Evolutionary conservation across 192 early-diverging fungal species (phyloP).

Genomic region (Rhizophagus prolifer): DNA sequence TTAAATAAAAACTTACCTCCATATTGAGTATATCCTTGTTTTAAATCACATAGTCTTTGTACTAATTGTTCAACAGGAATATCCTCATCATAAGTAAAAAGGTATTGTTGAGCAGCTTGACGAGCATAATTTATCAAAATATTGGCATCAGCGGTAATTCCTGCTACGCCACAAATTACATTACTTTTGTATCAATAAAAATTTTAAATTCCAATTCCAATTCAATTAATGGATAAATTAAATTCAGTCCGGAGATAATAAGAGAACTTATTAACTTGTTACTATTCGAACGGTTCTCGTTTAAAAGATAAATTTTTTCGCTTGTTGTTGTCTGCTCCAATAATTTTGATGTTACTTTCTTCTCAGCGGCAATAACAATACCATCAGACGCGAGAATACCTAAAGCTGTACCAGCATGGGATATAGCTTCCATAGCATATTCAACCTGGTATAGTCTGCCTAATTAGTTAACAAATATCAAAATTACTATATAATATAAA

Average conservation of each 20-base stretch:
- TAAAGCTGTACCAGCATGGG: constrained; percentile 91
- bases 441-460: constrained; percentile 99
- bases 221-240: not conserved
- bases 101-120: constrained; percentile 83
- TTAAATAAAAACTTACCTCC: constrained; percentile 52
- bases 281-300: constrained; percentile 51
- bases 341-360: constrained; percentile 90
- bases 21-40: constrained; percentile 99
- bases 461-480: constrained; percentile 33
- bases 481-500: not conserved
- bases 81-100: constrained; percentile 82
- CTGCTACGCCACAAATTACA: constrained; percentile 93
- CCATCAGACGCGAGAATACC: constrained; percentile 92
- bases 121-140: constrained; percentile 90
- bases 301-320: constrained; percentile 97
- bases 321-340: constrained; percentile 79
- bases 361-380: constrained; percentile 95
- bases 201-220: not conserved
- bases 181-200: constrained; percentile 52
- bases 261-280: constrained; percentile 7
- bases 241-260: not conserved
- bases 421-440: constrained; percentile 99
- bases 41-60: constrained; percentile 92
- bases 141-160: constrained; percentile 95
- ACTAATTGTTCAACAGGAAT: constrained; percentile 97